These are phyloP conservation scores for Hyaloscypha variabilis DNA, from an alignment of 495 filamentous ascomycete genomes.

Conservation along the genomic window DNA sequence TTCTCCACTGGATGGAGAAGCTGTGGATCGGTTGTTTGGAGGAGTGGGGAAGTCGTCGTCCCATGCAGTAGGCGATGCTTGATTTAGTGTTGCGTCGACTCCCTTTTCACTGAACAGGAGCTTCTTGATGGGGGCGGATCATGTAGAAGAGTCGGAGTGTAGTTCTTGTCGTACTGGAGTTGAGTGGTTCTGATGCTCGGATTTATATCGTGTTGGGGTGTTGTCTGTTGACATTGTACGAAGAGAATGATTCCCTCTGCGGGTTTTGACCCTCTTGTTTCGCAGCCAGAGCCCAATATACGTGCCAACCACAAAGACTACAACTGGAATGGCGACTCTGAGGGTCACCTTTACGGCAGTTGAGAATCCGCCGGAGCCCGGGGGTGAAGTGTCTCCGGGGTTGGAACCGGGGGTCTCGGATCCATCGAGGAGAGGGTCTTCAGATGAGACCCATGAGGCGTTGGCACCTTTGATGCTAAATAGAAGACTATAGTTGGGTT, in stretches of 20 bases:
- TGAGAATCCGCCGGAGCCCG: background rate
- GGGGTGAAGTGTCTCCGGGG: background rate
- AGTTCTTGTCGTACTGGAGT: background rate
- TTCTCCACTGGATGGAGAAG: background rate
- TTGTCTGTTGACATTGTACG: conserved; percentile 1
- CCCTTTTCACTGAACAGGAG: background rate
- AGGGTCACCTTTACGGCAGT: background rate
- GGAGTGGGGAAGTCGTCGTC: background rate
- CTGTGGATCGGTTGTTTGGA: background rate
- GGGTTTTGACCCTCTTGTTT: background rate
- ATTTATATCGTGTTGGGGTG: background rate
- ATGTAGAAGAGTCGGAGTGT: background rate
- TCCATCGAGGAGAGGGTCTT: background rate
- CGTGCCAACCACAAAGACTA: background rate
- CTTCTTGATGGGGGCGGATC: background rate
- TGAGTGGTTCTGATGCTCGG: background rate
- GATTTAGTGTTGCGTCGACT: background rate
- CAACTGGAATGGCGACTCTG: background rate
- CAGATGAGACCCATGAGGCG: background rate
- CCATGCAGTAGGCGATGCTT: background rate
- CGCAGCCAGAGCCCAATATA: background rate
- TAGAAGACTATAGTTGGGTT: background rate
- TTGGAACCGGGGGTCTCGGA: background rate
- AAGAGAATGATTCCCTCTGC: background rate
- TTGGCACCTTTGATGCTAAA: background rate